Evolutionary conservation across 2,329 filamentous ascomycete species (phyloP).

Genomic region (Fusarium sp.): DNA sequence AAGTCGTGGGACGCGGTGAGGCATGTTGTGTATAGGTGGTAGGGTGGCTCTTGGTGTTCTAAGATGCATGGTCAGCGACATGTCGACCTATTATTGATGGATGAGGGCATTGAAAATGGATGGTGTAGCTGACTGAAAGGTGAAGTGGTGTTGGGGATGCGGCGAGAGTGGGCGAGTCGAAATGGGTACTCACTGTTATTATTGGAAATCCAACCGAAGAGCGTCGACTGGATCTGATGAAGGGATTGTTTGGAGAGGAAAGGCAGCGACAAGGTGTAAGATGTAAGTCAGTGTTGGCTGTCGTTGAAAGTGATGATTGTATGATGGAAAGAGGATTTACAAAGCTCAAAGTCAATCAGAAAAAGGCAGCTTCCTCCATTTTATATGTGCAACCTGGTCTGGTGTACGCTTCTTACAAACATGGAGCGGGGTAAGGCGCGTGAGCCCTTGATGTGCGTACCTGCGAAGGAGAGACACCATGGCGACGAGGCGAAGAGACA

Average conservation of each 20-base stretch:
- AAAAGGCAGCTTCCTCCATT: conserved; percentile 18
- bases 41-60: not conserved
- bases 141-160: not conserved
- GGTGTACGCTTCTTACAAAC: conserved; percentile 16
- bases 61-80: conserved; percentile 3
- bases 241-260: not conserved
- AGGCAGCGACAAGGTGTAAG: not conserved
- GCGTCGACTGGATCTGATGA: not conserved
- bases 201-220: not conserved
- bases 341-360: not conserved
- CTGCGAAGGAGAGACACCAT: conserved; percentile 8
- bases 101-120: not conserved
- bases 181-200: conserved; percentile 19
- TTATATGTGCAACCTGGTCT: conserved; percentile 26
- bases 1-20: conserved; percentile 58
- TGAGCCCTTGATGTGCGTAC: conserved; percentile 25
- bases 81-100: no score
- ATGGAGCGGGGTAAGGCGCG: conserved; percentile 43
- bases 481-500: conserved; percentile 18
- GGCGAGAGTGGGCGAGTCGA: not conserved
- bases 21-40: conserved; percentile 54
- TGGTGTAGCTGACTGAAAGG: not conserved
- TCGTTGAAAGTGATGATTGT: not conserved
- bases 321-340: conserved; percentile 15
- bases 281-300: not conserved